These are phyloP conservation scores for Obba rivulosa DNA, from an alignment of 768 basidiomycete genomes.

Conservation along the genomic window DNA sequence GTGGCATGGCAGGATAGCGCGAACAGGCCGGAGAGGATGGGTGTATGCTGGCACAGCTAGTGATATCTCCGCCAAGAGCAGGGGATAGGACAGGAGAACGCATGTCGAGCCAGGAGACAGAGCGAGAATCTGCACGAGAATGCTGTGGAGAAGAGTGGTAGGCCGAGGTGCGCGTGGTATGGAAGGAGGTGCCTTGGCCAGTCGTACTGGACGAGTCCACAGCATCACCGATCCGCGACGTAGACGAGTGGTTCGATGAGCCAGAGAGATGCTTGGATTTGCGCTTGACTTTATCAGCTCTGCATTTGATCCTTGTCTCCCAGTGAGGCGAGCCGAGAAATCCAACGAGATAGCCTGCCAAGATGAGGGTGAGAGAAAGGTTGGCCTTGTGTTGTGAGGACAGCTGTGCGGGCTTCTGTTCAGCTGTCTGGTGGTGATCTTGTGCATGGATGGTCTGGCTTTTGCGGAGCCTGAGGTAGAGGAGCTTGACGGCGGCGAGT, in stretches of 20 bases:
- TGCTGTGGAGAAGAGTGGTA: conserved; percentile 4
- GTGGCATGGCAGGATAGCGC: neutral
- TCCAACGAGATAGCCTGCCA: conserved; percentile 17
- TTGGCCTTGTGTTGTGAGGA: neutral
- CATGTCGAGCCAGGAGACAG: conserved; percentile 16
- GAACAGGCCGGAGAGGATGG: conserved; percentile 16
- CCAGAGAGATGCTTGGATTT: neutral
- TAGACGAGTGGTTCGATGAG: neutral
- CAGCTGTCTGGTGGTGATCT: neutral
- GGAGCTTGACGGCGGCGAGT: conserved; percentile 14
- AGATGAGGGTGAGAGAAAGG: neutral
- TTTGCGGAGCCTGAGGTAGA: conserved; percentile 17
- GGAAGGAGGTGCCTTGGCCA: neutral
- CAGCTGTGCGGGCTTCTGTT: neutral
- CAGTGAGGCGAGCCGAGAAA: conserved; percentile 21
- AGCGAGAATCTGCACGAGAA: conserved; percentile 13
- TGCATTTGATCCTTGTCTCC: conserved; percentile 19
- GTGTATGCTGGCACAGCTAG: conserved; percentile 14
- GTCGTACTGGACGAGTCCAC: conserved; percentile 4
- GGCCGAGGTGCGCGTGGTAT: conserved; percentile 1
- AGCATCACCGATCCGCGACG: neutral
- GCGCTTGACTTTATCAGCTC: neutral
- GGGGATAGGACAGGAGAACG: conserved; percentile 2
- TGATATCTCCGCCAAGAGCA: conserved; percentile 11
- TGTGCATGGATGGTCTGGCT: conserved; percentile 15